Evolutionary conservation across 2,329 filamentous ascomycete species (phyloP).

Genomic region (Cercospora sp.): DNA sequence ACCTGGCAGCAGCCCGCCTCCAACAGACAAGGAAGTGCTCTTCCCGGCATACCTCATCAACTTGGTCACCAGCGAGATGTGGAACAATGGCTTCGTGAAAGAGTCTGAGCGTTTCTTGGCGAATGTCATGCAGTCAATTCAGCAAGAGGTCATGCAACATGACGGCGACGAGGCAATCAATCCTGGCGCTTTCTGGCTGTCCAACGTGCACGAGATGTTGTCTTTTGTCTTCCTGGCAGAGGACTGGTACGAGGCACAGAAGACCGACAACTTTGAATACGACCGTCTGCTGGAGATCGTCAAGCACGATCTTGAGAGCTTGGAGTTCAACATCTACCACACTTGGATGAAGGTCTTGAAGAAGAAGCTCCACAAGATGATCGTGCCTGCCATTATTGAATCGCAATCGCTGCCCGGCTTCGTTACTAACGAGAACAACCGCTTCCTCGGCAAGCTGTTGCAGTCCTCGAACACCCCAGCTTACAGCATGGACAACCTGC

Average conservation of each 20-base stretch:
- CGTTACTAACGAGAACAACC: conserved; percentile 96
- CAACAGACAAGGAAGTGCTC: conserved; percentile 96
- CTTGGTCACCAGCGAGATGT: conserved; percentile 98
- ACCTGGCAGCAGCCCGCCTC: conserved; percentile 80
- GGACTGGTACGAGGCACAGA: conserved; percentile 99
- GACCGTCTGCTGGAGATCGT: conserved; percentile 96
- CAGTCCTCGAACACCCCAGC: conserved; percentile 86
- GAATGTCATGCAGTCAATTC: conserved; percentile 99
- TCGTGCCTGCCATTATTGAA: conserved; percentile 98
- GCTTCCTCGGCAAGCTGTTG: conserved; percentile 95
- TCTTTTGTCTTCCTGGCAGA: conserved; percentile 99
- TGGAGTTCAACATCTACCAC: conserved; percentile 99
- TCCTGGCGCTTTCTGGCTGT: conserved; percentile 96
- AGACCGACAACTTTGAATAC: conserved; percentile 99
- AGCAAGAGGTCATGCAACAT: conserved; percentile 99
- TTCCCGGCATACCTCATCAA: conserved; percentile 99
- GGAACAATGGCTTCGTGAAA: conserved; percentile 99
- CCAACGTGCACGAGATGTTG: conserved; percentile 99
- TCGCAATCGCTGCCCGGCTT: conserved; percentile 97
- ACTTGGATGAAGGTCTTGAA: conserved; percentile 99
- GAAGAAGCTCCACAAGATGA: conserved; percentile 99
- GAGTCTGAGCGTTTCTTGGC: conserved; percentile 98
- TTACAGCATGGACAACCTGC: conserved; percentile 99
- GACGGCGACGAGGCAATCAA: conserved; percentile 97
- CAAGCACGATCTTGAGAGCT: conserved; percentile 95